Evolutionary conservation across 1,284 basidiomycete genomes (phyloP).

Genomic region (Tetrapyrgos nigripes): DNA sequence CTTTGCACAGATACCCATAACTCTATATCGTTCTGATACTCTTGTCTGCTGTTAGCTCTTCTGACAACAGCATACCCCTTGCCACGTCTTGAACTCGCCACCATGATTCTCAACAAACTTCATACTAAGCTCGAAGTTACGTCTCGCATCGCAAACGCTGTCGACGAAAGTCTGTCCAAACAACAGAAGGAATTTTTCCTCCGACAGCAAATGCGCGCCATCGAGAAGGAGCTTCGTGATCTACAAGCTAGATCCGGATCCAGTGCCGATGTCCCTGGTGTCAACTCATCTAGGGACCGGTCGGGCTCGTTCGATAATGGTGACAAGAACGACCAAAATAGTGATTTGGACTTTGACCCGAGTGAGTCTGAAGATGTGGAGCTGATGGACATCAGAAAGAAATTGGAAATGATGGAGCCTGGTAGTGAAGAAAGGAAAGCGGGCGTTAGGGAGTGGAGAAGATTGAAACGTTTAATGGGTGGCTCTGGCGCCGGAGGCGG

Average conservation of each 20-base stretch:
- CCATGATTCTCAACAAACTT: constrained; percentile 73
- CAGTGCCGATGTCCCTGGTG: constrained; percentile 21
- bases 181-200: constrained; percentile 87
- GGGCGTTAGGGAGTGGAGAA: constrained; percentile 83
- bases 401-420: constrained; percentile 80
- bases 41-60: constrained; percentile 49
- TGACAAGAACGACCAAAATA: constrained; percentile 9
- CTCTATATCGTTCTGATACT: constrained; percentile 9
- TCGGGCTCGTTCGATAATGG: constrained; percentile 2
- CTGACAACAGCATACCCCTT: constrained; percentile 62
- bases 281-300: constrained; percentile 17
- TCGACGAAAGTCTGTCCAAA: constrained; percentile 79
- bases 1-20: not conserved
- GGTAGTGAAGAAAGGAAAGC: constrained; percentile 82
- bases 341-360: constrained; percentile 64
- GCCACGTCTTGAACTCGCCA: constrained; percentile 66
- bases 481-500: constrained; percentile 37
- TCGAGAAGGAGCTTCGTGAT: constrained; percentile 83
- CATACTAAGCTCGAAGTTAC: constrained; percentile 78
- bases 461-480: constrained; percentile 75
- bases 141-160: constrained; percentile 77
- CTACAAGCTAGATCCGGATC: constrained; percentile 49
- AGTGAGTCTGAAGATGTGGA: constrained; percentile 81
- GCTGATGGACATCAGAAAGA: constrained; percentile 78
- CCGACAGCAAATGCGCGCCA: constrained; percentile 87